Percentiles rank a stretch among this genome's conserved stretches.
These are phyloP conservation scores for Heliosperma pusillum DNA, from an alignment of 148 eudicot genomes.

Conservation along the genomic window DNA sequence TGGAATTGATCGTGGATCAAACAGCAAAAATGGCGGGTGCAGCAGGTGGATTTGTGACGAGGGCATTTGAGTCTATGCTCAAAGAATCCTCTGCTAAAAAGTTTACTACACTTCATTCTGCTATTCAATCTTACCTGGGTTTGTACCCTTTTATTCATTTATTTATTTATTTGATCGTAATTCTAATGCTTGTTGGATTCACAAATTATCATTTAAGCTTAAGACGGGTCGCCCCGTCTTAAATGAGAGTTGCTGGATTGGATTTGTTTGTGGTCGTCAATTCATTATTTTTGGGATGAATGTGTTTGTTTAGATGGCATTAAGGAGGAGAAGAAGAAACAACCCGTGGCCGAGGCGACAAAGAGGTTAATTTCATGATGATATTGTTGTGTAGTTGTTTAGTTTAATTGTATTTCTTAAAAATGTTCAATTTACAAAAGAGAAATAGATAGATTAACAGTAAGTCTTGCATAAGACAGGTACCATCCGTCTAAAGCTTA, in stretches of 20 bases:
- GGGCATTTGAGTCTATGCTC: slow-evolving; percentile 92
- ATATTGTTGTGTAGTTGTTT: slow-evolving; percentile 3
- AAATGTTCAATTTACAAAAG: not conserved
- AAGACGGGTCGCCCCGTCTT: too few species aligned
- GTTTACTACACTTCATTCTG: slow-evolving; percentile 58
- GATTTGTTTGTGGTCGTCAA: not conserved
- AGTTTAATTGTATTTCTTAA: not conserved
- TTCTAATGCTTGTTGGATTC: not conserved
- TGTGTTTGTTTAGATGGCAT: slow-evolving; percentile 39
- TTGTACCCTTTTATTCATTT: slow-evolving; percentile 9
- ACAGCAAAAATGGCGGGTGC: slow-evolving; percentile 66
- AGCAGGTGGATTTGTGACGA: slow-evolving; percentile 86
- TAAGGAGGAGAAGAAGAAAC: slow-evolving; percentile 53
- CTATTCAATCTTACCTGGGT: slow-evolving; percentile 77
- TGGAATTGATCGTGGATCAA: slow-evolving; percentile 9
- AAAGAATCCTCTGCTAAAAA: slow-evolving; percentile 78
- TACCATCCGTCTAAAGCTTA: too few species aligned
- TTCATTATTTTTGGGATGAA: not conserved
- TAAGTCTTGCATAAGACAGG: too few species aligned
- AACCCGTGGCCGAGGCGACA: slow-evolving; percentile 3
- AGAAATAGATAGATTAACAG: too few species aligned
- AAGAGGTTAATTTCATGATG: slow-evolving; percentile 30
- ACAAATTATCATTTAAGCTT: too few species aligned
- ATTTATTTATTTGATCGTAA: not conserved
- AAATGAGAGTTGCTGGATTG: too few species aligned